Evolutionary conservation across 163 green algal species (phyloP).

Genomic region (Trebouxiophyceae sp.): DNA sequence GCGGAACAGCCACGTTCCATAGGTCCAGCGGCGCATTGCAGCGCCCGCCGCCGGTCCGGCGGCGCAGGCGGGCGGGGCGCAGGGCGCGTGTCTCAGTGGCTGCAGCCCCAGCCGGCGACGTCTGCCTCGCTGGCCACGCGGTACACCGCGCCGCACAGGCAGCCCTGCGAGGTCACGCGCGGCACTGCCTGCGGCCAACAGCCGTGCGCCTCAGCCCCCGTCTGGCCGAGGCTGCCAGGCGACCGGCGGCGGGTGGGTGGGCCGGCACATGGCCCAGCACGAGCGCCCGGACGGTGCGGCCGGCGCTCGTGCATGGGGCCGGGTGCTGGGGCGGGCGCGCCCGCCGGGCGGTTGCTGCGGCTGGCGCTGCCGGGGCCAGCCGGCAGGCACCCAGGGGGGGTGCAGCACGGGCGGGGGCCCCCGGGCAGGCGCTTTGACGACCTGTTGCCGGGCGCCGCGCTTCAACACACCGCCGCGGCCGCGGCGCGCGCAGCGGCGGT

Average conservation of each 20-base stretch:
- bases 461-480: background rate
- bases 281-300: background rate
- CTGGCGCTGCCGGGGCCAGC: no score
- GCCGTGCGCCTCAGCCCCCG: background rate
- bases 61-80: no score
- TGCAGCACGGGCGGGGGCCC: background rate
- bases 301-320: no score
- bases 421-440: background rate
- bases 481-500: background rate
- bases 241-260: background rate
- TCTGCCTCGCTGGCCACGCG: conserved; percentile 26
- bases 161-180: conserved; percentile 34
- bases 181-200: conserved; percentile 36
- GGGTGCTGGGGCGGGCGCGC: no score
- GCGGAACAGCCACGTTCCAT: no score
- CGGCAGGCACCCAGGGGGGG: no score
- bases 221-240: background rate
- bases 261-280: background rate
- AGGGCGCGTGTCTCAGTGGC: no score
- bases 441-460: background rate
- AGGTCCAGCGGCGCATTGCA: no score
- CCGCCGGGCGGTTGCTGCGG: no score
- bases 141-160: conserved; percentile 46
- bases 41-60: no score
- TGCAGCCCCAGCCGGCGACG: no score